phyloP scores from a whole-genome alignment of 371 early-diverging fungal genomes.

The Apophysomyces trapeziformis region DNA sequence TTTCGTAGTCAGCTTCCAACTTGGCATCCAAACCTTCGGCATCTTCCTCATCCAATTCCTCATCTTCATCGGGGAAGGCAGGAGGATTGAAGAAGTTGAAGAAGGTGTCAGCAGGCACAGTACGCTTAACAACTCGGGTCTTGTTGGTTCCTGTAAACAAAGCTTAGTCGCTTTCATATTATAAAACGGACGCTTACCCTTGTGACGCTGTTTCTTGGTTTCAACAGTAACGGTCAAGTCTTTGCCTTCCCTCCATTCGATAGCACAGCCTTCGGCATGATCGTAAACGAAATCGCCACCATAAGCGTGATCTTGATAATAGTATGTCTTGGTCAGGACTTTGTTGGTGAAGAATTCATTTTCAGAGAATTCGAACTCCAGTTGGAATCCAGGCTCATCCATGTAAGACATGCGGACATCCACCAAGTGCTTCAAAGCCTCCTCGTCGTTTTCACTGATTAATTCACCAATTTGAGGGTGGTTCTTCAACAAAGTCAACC shows the following conservation, averaged over 20 bases:
- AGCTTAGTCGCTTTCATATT: conserved; percentile 11
- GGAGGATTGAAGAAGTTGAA: conserved; percentile 94
- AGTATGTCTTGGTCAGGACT: conserved; percentile 90
- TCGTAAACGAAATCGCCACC: conserved; percentile 87
- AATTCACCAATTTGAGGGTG: conserved; percentile 77
- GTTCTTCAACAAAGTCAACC: conserved; percentile 91
- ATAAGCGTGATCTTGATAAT: conserved; percentile 71
- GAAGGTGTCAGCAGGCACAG: conserved; percentile 93
- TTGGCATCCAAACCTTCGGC: conserved; percentile 79
- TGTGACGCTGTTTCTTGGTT: conserved; percentile 97
- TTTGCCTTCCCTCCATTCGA: conserved; percentile 96
- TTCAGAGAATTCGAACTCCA: conserved; percentile 88
- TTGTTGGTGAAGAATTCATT: conserved; percentile 91
- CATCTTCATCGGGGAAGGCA: conserved; percentile 71
- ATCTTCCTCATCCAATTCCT: conserved; percentile 75
- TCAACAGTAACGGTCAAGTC: conserved; percentile 90
- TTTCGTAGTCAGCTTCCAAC: conserved; percentile 91
- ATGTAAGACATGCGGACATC: conserved; percentile 88
- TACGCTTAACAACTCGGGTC: conserved; percentile 95
- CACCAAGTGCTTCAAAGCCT: conserved; percentile 78
- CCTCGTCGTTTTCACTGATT: conserved; percentile 91
- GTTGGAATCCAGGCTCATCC: conserved; percentile 88
- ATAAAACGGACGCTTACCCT: conserved; percentile 51
- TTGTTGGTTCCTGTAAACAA: conserved; percentile 79
- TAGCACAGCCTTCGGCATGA: conserved; percentile 86